A percentile compares a stretch with the other conserved stretches of the same genome.
phyloP scores from a whole-genome alignment of 2,329 filamentous ascomycete genomes.

The Phialemoniopsis sp. region DNA sequence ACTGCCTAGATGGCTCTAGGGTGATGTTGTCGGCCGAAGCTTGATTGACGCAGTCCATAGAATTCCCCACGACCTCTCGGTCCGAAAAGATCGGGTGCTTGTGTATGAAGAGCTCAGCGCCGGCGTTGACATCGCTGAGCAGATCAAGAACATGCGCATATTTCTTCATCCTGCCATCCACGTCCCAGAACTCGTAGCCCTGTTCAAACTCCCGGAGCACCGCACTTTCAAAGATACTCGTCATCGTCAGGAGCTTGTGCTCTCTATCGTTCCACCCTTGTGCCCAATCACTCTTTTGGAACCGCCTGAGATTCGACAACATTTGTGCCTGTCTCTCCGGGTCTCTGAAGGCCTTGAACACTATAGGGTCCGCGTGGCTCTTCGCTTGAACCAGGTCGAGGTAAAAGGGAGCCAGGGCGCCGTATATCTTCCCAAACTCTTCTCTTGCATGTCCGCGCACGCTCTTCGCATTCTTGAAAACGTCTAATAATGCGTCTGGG shows the following conservation, averaged over 20 bases:
- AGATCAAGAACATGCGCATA: conserved; percentile 83
- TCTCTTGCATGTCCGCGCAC: conserved; percentile 80
- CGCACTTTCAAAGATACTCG: conserved; percentile 82
- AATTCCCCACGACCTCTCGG: conserved; percentile 64
- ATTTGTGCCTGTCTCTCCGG: conserved; percentile 90
- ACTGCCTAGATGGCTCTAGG: conserved; percentile 74
- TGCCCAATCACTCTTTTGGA: conserved; percentile 77
- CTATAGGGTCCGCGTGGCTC: conserved; percentile 72
- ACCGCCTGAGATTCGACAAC: conserved; percentile 73
- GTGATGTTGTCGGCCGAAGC: conserved; percentile 61
- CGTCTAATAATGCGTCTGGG: conserved; percentile 60
- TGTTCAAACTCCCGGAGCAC: conserved; percentile 90
- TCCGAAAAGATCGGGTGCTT: conserved; percentile 82
- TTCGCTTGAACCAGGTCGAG: conserved; percentile 69
- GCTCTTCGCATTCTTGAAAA: conserved; percentile 69
- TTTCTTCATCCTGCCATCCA: conserved; percentile 81
- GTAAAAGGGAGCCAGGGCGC: conserved; percentile 85
- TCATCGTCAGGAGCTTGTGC: conserved; percentile 69
- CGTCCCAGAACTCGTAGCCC: conserved; percentile 83
- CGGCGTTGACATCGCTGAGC: conserved; percentile 76
- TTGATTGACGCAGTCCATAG: conserved; percentile 77
- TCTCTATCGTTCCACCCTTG: conserved; percentile 68
- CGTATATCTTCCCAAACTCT: conserved; percentile 88
- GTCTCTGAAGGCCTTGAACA: conserved; percentile 84
- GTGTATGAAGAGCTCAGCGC: conserved; percentile 80